phyloP scores from a whole-genome alignment of 164 flowering plant species.

The Sedum album region DNA sequence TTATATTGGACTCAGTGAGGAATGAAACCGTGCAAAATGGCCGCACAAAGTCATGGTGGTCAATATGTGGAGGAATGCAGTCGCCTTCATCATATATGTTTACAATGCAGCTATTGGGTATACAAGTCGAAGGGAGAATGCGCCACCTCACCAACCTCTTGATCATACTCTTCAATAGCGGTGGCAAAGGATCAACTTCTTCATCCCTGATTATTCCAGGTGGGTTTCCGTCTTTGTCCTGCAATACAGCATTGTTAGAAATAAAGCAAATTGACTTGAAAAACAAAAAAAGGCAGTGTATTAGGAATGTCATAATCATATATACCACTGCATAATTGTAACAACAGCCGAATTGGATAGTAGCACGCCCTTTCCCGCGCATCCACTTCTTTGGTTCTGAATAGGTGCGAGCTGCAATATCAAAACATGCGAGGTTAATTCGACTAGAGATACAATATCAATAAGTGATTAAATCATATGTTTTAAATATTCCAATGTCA shows the following conservation, averaged over 20 bases:
- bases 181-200: constrained; percentile 53
- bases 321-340: constrained; percentile 54
- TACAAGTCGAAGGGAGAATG: constrained; percentile 37
- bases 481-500: neutral
- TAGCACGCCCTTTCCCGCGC: constrained; percentile 60
- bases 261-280: neutral
- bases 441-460: neutral
- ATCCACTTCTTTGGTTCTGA: constrained; percentile 53
- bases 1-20: constrained; percentile 37
- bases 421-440: neutral
- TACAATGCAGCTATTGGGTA: constrained; percentile 55
- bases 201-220: constrained; percentile 56
- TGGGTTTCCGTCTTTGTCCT: constrained; percentile 57
- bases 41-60: constrained; percentile 50
- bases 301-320: neutral
- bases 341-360: constrained; percentile 61
- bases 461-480: neutral
- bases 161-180: constrained; percentile 36
- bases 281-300: neutral
- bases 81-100: constrained; percentile 57
- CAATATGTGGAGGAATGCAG: constrained; percentile 62
- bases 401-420: constrained; percentile 37
- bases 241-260: constrained; percentile 9
- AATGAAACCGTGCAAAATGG: constrained; percentile 56
- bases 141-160: constrained; percentile 41